Percentiles rank a stretch among this genome's conserved stretches.
These are phyloP conservation scores for Eucommia ulmoides DNA, from an alignment of 257 asterid species.

Conservation along the genomic window DNA sequence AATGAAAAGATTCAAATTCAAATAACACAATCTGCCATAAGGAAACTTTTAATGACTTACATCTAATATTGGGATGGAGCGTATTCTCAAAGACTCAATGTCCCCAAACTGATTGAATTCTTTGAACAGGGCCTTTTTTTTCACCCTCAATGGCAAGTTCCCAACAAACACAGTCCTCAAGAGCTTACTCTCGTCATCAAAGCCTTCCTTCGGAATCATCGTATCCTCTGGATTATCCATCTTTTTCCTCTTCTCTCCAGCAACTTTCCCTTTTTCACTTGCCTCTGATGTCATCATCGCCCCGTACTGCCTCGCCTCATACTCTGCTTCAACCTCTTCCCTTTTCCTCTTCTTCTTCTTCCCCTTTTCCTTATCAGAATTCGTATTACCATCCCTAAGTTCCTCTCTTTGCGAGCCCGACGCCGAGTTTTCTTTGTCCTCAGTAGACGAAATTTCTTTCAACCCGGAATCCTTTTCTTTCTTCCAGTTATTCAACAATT, in stretches of 20 bases:
- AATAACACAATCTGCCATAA: no score
- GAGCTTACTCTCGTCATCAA: constrained; percentile 86
- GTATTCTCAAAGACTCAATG: constrained; percentile 81
- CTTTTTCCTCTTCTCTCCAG: constrained; percentile 85
- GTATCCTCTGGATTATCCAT: constrained; percentile 67
- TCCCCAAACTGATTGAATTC: constrained; percentile 81
- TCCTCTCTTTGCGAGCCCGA: no score
- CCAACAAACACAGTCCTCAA: constrained; percentile 89
- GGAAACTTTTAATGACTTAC: no score
- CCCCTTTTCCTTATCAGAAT: constrained; percentile 5
- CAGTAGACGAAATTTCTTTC: constrained; percentile 1
- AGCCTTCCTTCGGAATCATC: constrained; percentile 68
- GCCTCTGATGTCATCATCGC: constrained; percentile 14
- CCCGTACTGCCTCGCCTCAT: constrained; percentile 60
- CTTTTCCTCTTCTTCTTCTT: constrained; percentile 83
- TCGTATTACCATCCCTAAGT: no score
- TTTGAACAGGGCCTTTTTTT: constrained; percentile 62
- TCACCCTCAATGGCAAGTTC: constrained; percentile 69
- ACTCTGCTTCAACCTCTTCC: constrained; percentile 81
- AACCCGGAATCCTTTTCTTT: constrained; percentile 2
- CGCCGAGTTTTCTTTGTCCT: constrained; percentile 10
- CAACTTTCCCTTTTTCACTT: constrained; percentile 15
- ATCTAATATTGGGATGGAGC: constrained; percentile 75
- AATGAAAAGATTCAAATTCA: no score
- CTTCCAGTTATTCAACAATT: background rate